A percentile compares a stretch with the other conserved stretches of the same genome.
Conservation (phyloP, 1,284 basidiomycete species). For the Rhizopogon hawkerae region DNA sequence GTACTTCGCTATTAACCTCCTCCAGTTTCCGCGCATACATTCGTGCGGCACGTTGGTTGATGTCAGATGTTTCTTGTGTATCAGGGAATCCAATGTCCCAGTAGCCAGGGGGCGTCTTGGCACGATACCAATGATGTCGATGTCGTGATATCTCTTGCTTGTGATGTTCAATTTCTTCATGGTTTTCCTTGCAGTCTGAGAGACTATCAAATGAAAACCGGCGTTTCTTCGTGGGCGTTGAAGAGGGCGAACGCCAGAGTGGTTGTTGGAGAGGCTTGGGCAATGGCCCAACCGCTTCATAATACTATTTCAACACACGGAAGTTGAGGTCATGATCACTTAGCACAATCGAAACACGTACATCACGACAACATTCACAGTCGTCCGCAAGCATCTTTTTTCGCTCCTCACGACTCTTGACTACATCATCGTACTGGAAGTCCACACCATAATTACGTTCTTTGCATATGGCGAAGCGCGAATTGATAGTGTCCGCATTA, state of each 20-base stretch:
- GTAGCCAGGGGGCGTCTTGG: slow-evolving; percentile 76
- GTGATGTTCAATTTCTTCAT: slow-evolving; percentile 42
- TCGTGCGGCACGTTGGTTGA: slow-evolving; percentile 64
- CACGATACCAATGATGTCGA: slow-evolving; percentile 61
- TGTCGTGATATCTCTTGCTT: slow-evolving; percentile 74
- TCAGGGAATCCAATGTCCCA: slow-evolving; percentile 85
- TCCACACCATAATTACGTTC: slow-evolving; percentile 55
- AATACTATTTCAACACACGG: slow-evolving; percentile 50
- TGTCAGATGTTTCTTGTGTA: slow-evolving; percentile 69
- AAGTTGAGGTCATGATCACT: slow-evolving; percentile 1
- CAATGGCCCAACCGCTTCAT: slow-evolving; percentile 64
- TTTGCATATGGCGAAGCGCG: slow-evolving; percentile 60
- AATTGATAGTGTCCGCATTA: slow-evolving; percentile 43
- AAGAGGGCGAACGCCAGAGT: slow-evolving; percentile 57
- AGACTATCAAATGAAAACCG: slow-evolving; percentile 3
- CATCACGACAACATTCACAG: slow-evolving; percentile 80
- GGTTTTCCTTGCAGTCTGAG: slow-evolving; percentile 18
- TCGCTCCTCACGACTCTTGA: slow-evolving; percentile 59
- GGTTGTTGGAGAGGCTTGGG: slow-evolving; percentile 58
- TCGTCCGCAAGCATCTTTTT: slow-evolving; percentile 66
- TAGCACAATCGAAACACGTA: slow-evolving; percentile 30
- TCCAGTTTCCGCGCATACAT: slow-evolving; percentile 59
- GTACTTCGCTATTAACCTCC: slow-evolving; percentile 51
- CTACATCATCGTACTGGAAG: slow-evolving; percentile 71
- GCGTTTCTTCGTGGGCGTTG: slow-evolving; percentile 20